Base-by-base conservation (phyloP, 495 filamentous ascomycete species). In the Daldinia decipiens region DNA sequence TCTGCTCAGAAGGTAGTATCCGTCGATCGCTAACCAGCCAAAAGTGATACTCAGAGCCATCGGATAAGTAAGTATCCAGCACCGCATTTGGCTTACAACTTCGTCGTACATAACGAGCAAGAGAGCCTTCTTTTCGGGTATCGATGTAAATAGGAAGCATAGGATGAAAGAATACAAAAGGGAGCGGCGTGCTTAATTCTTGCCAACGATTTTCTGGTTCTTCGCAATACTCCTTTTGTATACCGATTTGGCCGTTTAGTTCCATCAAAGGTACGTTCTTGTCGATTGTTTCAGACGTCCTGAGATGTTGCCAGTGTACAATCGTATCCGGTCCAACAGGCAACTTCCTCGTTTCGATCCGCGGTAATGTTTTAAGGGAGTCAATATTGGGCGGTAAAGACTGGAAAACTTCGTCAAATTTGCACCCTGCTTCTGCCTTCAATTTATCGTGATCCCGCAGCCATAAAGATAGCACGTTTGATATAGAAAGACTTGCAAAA, bases 141-240 rank as follows among this genome's bases (percentile, higher is more conserved):
- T 99, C 95, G 67, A 99, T 94, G 80, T 93, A 97, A 13, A 99
- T 85, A 0, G 95, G 92, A 17, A 95, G 86, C 52, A 87, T 84
- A 5, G 90, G 90, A 73, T 93, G 92, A 78, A 95, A 95, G 73
- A 94, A 90, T 32, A 97, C 91, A 68, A 93, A 94, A 5, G 92
- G 92, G 38, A 93, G 88, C 5, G 95, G 94, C 75, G 93, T 91
- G 34, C 87, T 87, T 29, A 95, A 80, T 19, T 89, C 85, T 9
- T 86, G 80, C 92, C 92, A 97, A 43, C 91, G 87, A 78, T 95
- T 95, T 6, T 80, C 82, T 0, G 87, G 80, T 71, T 95, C 89
- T 7, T 85, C 80, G 62, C 87, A 91, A 74, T 98, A 98, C 38
- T 91, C 86, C 38, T 90, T 87, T 68, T 92, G 88, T 53, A 91